Percentiles rank a stretch among this genome's conserved stretches.
Evolutionary conservation across 345 rosid species (phyloP).

Genomic region (Hevea brasiliensis): DNA sequence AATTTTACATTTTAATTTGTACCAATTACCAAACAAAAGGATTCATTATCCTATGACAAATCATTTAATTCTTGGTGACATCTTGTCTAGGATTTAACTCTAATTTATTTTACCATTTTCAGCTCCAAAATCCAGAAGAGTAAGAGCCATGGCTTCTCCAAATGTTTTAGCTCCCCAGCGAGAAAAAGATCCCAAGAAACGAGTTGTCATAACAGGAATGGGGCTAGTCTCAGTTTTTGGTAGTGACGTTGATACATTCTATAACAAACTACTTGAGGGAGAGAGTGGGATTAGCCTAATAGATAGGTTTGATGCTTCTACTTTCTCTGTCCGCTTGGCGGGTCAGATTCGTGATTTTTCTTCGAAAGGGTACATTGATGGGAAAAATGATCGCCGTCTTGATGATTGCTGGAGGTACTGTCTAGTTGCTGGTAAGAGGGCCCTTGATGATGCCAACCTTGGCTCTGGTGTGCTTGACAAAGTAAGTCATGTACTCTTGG

Average conservation of each 20-base stretch:
- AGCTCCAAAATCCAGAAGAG: conserved; percentile 40
- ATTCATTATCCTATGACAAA: neutral
- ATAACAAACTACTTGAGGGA: conserved; percentile 58
- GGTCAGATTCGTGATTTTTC: conserved; percentile 67
- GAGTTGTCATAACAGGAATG: conserved; percentile 67
- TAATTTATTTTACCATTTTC: conserved; percentile 16
- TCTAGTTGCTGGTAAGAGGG: conserved; percentile 57
- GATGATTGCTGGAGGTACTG: conserved; percentile 76
- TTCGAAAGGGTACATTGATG: conserved; percentile 59
- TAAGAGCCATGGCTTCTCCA: conserved; percentile 50
- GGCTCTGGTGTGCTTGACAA: conserved; percentile 45
- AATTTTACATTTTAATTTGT: too few species aligned
- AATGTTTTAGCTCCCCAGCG: conserved; percentile 52
- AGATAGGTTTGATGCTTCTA: conserved; percentile 62
- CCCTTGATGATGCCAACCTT: conserved; percentile 58
- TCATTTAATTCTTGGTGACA: neutral
- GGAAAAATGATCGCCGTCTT: conserved; percentile 63
- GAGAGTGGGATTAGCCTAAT: conserved; percentile 64
- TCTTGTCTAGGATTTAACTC: neutral
- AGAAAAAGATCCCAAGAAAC: conserved; percentile 52
- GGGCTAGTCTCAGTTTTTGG: conserved; percentile 66
- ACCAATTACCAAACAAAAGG: too few species aligned
- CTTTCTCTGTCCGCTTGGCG: conserved; percentile 52
- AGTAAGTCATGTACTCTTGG: conserved; percentile 29
- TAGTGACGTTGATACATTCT: conserved; percentile 40